Evolutionary conservation across 257 asterid genomes (phyloP).

Genomic region (Ophiorrhiza pumila): DNA sequence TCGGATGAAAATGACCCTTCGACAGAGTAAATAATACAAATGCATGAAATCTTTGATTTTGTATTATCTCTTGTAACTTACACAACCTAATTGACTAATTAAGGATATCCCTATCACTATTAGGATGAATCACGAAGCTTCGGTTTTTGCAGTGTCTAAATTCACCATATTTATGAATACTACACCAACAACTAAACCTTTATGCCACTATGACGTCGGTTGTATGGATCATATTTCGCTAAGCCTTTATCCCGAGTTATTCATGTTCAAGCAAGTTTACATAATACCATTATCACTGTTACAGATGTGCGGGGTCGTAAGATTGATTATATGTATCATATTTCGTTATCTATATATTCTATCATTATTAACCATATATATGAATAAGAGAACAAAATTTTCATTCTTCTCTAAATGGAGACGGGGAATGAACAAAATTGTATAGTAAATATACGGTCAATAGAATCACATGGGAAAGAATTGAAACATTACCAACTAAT

Average conservation of each 20-base stretch:
- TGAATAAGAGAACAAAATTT: not conserved
- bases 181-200: too few species aligned
- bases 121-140: conserved; percentile 10
- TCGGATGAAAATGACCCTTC: conserved; percentile 25
- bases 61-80: conserved; percentile 20
- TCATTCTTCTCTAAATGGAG: not conserved
- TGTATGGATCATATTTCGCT: too few species aligned
- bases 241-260: too few species aligned
- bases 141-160: not conserved
- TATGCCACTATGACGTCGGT: too few species aligned
- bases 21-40: conserved; percentile 11
- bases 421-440: too few species aligned
- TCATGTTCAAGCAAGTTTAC: too few species aligned
- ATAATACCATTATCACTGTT: too few species aligned
- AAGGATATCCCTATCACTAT: not conserved
- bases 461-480: conserved; percentile 17
- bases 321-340: too few species aligned
- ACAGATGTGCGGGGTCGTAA: too few species aligned
- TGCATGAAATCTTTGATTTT: conserved; percentile 2
- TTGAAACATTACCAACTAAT: conserved; percentile 21
- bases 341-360: too few species aligned
- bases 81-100: conserved; percentile 9
- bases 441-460: not conserved
- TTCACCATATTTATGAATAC: too few species aligned
- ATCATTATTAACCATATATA: not conserved